Evolutionary conservation across 2,329 filamentous ascomycete genomes (phyloP).

Genomic region (Parasarocladium wereldwijsianum): DNA sequence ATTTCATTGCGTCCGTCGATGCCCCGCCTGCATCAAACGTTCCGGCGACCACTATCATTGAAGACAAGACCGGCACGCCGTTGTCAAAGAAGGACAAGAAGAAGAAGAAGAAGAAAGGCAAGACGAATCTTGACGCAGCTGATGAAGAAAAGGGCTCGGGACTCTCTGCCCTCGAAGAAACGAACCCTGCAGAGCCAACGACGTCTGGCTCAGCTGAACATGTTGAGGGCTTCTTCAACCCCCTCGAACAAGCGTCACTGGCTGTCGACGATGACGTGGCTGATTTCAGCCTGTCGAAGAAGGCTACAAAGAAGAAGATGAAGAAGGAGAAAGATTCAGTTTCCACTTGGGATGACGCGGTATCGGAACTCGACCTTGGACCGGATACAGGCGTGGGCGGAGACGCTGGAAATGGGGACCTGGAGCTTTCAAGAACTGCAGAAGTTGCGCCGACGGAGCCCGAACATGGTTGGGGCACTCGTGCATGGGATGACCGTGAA

Average conservation of each 20-base stretch:
- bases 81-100: too few relatives aligned
- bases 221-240: neutral
- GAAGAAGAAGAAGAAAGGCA: neutral
- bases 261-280: conserved; percentile 3
- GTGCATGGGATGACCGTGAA: too few relatives aligned
- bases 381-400: neutral
- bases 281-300: conserved; percentile 2
- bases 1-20: too few relatives aligned
- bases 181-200: too few relatives aligned
- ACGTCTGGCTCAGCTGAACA: neutral
- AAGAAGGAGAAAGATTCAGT: conserved; percentile 5
- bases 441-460: too few relatives aligned
- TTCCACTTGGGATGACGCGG: neutral
- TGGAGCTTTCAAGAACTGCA: neutral
- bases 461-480: too few relatives aligned
- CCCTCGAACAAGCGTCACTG: neutral
- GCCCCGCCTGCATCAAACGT: too few relatives aligned
- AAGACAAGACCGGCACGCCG: too few relatives aligned
- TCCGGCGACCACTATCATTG: too few relatives aligned
- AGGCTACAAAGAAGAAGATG: conserved; percentile 5
- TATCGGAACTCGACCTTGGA: neutral
- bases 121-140: too few relatives aligned
- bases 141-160: too few relatives aligned
- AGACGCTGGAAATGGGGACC: neutral
- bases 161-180: too few relatives aligned